Conservation (phyloP, 2,329 filamentous ascomycete genomes). For the Penicillium corylophilum region DNA sequence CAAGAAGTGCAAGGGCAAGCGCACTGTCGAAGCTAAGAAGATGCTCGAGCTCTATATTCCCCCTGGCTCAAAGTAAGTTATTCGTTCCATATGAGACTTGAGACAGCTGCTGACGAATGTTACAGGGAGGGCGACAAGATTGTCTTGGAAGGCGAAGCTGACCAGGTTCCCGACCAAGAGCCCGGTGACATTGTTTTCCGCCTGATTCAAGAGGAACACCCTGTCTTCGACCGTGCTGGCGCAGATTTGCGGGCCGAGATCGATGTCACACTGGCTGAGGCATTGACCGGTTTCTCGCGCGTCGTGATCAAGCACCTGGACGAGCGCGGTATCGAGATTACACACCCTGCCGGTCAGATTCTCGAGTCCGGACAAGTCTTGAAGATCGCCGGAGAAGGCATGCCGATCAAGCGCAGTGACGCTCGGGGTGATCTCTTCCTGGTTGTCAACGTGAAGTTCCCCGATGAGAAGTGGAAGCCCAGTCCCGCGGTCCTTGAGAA, state of each 20-base stretch:
- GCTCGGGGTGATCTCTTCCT: conserved; percentile 83
- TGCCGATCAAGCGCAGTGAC: conserved; percentile 88
- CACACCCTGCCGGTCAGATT: conserved; percentile 76
- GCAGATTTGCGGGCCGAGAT: conserved; percentile 81
- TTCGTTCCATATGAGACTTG: background rate
- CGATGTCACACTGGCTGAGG: conserved; percentile 76
- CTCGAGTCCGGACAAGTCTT: conserved; percentile 80
- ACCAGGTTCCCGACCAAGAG: conserved; percentile 83
- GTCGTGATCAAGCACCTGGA: conserved; percentile 91
- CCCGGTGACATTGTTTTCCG: conserved; percentile 94
- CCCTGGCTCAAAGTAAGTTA: conserved; percentile 65
- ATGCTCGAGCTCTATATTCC: conserved; percentile 96
- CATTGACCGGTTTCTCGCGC: conserved; percentile 83
- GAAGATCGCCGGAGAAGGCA: conserved; percentile 85
- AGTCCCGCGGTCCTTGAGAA: conserved; percentile 69
- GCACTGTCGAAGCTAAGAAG: conserved; percentile 84
- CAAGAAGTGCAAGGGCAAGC: conserved; percentile 96
- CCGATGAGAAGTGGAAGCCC: conserved; percentile 78
- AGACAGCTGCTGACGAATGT: background rate
- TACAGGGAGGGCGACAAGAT: conserved; percentile 77
- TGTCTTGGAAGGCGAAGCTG: conserved; percentile 86
- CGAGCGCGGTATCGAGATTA: conserved; percentile 81
- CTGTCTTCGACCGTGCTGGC: conserved; percentile 77
- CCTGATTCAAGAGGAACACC: conserved; percentile 76
- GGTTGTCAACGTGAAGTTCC: conserved; percentile 81